These are phyloP conservation scores for Melocanna baccifera DNA, from an alignment of 176 grass and related monocot genomes.

Conservation along the genomic window DNA sequence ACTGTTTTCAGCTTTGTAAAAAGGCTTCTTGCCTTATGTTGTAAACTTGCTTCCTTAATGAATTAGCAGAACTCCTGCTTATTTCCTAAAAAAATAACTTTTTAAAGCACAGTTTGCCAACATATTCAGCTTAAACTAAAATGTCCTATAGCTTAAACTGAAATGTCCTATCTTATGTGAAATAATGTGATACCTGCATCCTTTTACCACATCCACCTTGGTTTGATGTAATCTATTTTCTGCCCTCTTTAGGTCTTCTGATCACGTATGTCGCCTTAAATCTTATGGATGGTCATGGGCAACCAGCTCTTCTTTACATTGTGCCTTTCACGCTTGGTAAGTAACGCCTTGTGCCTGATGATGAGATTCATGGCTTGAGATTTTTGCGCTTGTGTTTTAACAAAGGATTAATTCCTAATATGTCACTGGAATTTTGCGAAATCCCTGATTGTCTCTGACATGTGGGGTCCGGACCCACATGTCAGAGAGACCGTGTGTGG, in stretches of 20 bases:
- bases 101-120: neutral
- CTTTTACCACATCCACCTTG: neutral
- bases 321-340: constrained; percentile 94
- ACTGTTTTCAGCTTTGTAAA: too few species aligned
- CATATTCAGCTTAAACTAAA: constrained; percentile 8
- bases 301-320: constrained; percentile 94
- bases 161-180: neutral
- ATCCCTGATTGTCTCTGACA: too few species aligned
- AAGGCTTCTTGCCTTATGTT: too few species aligned
- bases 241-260: constrained; percentile 52
- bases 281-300: constrained; percentile 95
- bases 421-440: too few species aligned
- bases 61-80: too few species aligned
- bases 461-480: too few species aligned
- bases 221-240: neutral
- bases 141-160: neutral
- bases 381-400: neutral
- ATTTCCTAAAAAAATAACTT: neutral
- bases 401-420: neutral
- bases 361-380: neutral
- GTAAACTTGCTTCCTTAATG: too few species aligned
- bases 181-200: neutral
- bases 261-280: constrained; percentile 93
- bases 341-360: neutral
- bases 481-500: too few species aligned